Evolutionary conservation across 495 filamentous ascomycete species (phyloP).

Genomic region (Penicillium ucsense): DNA sequence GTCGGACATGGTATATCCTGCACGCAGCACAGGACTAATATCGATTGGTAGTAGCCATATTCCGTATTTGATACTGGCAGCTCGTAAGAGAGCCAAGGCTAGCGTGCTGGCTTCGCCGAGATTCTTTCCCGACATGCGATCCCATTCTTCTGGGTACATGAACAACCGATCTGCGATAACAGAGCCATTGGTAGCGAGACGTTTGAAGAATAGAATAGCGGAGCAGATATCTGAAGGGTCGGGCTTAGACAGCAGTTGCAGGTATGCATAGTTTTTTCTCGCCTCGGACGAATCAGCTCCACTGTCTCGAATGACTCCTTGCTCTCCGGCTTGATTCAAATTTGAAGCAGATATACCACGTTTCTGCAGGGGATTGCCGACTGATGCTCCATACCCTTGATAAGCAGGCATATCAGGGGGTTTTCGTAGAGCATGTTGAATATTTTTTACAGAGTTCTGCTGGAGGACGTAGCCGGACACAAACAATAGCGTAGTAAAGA

Average conservation of each 20-base stretch:
- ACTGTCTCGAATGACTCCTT: constrained; percentile 3
- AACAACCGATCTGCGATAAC: constrained; percentile 37
- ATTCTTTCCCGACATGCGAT: constrained; percentile 16
- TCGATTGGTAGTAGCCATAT: constrained; percentile 41
- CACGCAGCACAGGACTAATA: constrained; percentile 26
- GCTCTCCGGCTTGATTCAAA: constrained; percentile 5
- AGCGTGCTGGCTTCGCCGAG: constrained; percentile 18
- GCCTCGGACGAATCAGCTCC: not conserved
- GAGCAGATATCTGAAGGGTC: constrained; percentile 40
- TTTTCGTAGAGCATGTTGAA: constrained; percentile 50
- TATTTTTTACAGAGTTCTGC: constrained; percentile 54
- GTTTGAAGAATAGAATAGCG: constrained; percentile 36
- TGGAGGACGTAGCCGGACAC: constrained; percentile 63
- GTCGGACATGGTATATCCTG: constrained; percentile 28
- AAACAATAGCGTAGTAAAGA: constrained; percentile 58
- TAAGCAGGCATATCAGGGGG: constrained; percentile 11
- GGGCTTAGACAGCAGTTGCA: constrained; percentile 35
- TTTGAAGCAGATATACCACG: constrained; percentile 12
- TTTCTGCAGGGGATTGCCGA: constrained; percentile 13
- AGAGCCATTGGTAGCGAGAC: constrained; percentile 26
- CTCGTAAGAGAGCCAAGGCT: constrained; percentile 27
- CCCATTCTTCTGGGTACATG: constrained; percentile 41
- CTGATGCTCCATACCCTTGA: constrained; percentile 15
- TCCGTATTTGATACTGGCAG: constrained; percentile 31
- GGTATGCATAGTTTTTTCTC: constrained; percentile 33